phyloP scores from a whole-genome alignment of 176 grass and related monocot species.

The Hyparrhenia diplandra region DNA sequence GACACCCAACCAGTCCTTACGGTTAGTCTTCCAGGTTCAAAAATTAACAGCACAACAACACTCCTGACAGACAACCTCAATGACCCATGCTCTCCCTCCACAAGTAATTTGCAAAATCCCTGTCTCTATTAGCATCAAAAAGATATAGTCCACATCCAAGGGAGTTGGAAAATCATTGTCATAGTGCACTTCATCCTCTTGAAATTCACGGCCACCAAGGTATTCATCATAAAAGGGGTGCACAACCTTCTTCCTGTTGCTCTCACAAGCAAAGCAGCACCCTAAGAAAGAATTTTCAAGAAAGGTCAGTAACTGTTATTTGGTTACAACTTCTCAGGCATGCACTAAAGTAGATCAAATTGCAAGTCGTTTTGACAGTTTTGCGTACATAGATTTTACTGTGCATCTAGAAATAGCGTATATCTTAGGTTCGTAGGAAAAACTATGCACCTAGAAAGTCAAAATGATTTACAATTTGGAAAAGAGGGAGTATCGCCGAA shows the following conservation, averaged over 20 bases:
- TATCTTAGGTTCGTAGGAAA: too few species aligned
- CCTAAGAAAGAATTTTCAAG: background rate
- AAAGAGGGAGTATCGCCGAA: background rate
- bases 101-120: background rate
- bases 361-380: too few species aligned
- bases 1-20: background rate
- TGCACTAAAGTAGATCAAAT: background rate
- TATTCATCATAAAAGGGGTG: slow-evolving; percentile 19
- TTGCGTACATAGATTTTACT: too few species aligned
- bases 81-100: background rate
- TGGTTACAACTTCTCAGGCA: background rate
- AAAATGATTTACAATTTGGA: too few species aligned
- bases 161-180: background rate
- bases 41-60: background rate
- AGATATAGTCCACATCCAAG: slow-evolving; percentile 18
- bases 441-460: too few species aligned
- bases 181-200: slow-evolving; percentile 7
- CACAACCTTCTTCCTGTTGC: slow-evolving; percentile 14
- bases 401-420: too few species aligned
- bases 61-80: background rate
- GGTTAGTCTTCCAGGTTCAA: background rate
- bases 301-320: background rate
- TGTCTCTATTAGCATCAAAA: slow-evolving; percentile 12
- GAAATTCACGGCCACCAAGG: slow-evolving; percentile 12
- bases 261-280: slow-evolving; percentile 20